Base-by-base conservation (phyloP, 768 basidiomycete species). In the Boletales sp. region DNA sequence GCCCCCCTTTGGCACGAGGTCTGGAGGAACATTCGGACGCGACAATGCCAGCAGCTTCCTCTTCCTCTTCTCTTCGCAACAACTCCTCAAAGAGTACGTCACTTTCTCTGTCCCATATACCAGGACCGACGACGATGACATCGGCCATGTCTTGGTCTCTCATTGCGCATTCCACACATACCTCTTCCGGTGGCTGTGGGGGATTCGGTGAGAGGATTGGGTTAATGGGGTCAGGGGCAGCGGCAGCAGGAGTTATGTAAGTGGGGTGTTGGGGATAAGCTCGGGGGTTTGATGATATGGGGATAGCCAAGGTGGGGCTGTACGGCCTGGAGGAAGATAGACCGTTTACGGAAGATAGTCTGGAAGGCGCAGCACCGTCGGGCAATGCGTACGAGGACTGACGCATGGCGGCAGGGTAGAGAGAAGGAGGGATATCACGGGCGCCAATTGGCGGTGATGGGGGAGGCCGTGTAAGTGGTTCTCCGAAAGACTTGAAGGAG, bases 161-260 rank as follows among this genome's bases (percentile, higher is more conserved):
- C 94, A 98, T 98, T 50, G 96, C 87, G 64, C 96, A 99, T 68
- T 98, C 96, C 33, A 96, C 76, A 59, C 95, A 99, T 30, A 97
- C 73, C 66, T 98, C 95, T 59, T 90, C 87, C 56, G 80, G 83
- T 10, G 70, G 73, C 5, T 60, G 62, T 28, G 69, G 80, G 19
- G 75, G 80, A 13, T 73, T 73, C 31, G 83, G 80, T 0, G 79
- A 76, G 59, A 80, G 83, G 5, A 83, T 76, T 4, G 85, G 78
- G 53, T 85, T 83, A 43, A 84, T 74, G 37, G 84, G 74, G 45
- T 75, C 78, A 12, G 78, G 76, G 1, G 79, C 61, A n/a, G 74
- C 64, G 53, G 70, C 53, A 0, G 71, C 62, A 39, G 83, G 82
- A 5, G 78, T 84, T 57, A 89, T 82, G 57, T 82, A 88, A 1